These are phyloP conservation scores for Rhizopogon vesiculosus DNA, from an alignment of 768 basidiomycete genomes.

Conservation along the genomic window DNA sequence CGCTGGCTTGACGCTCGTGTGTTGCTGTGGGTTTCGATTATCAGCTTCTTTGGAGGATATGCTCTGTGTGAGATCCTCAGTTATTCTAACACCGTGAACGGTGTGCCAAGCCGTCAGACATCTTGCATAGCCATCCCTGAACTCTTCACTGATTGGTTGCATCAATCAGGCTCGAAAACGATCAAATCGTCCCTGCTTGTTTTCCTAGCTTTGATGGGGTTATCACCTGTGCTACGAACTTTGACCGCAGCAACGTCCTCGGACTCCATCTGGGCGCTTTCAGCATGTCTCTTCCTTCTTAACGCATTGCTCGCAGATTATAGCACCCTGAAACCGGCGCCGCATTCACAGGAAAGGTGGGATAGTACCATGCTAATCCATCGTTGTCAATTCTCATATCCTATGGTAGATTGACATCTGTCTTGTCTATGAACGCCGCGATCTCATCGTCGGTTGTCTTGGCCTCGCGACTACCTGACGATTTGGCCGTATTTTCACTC, in stretches of 20 bases:
- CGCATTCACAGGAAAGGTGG: constrained; percentile 57
- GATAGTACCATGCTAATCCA: constrained; percentile 17
- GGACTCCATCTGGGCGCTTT: constrained; percentile 95
- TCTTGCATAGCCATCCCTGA: constrained; percentile 3
- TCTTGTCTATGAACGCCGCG: constrained; percentile 86
- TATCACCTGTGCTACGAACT: constrained; percentile 89
- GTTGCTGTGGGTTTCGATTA: constrained; percentile 60
- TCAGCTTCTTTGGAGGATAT: constrained; percentile 58
- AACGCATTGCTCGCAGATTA: constrained; percentile 86
- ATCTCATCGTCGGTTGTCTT: constrained; percentile 91
- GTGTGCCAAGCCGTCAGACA: constrained; percentile 20
- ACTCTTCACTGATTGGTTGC: constrained; percentile 8
- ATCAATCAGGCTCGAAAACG: constrained; percentile 55
- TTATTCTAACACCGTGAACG: constrained; percentile 26
- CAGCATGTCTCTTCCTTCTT: constrained; percentile 78
- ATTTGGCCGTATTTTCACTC: constrained; percentile 85
- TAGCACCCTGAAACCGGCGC: constrained; percentile 41
- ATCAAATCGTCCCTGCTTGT: constrained; percentile 82
- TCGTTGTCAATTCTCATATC: constrained; percentile 18
- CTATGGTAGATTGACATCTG: constrained; percentile 63
- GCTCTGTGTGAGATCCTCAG: constrained; percentile 56
- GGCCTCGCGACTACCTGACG: constrained; percentile 81
- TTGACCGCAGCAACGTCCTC: constrained; percentile 93
- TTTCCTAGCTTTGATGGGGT: constrained; percentile 82
- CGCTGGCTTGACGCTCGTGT: constrained; percentile 61